These are phyloP conservation scores for Monosporozyma solicola DNA, from an alignment of 805 yeast genomes.

Conservation along the genomic window DNA sequence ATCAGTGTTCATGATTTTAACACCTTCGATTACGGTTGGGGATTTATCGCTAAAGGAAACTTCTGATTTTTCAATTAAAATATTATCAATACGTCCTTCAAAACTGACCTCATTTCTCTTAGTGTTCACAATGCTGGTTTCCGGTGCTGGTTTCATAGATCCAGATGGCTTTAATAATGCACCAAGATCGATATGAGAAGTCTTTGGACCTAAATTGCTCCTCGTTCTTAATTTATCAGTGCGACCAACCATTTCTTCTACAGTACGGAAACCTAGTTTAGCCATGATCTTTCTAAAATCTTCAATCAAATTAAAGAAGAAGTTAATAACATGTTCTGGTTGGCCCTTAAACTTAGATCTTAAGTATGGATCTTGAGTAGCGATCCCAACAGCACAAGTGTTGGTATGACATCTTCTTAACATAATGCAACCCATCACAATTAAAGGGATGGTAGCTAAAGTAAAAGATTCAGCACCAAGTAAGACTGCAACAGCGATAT, in stretches of 20 bases:
- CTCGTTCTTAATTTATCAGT: constrained; percentile 84
- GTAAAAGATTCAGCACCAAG: constrained; percentile 99
- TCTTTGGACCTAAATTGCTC: constrained; percentile 83
- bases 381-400: constrained; percentile 97
- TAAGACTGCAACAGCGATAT: constrained; percentile 89
- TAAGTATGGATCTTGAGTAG: constrained; percentile 93
- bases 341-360: constrained; percentile 91
- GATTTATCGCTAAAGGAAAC: constrained; percentile 91
- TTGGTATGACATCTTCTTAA: constrained; percentile 90
- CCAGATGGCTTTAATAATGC: constrained; percentile 97
- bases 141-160: constrained; percentile 76
- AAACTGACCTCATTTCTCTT: constrained; percentile 85
- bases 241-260: constrained; percentile 97
- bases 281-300: constrained; percentile 94
- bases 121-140: constrained; percentile 75
- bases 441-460: constrained; percentile 92
- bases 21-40: constrained; percentile 83
- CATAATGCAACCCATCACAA: constrained; percentile 96
- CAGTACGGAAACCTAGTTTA: constrained; percentile 84
- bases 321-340: constrained; percentile 96
- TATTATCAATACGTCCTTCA: constrained; percentile 90
- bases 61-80: constrained; percentile 92
- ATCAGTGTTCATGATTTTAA: constrained; percentile 90
- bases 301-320: constrained; percentile 88
- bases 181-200: constrained; percentile 80